Percentiles rank a stretch among this genome's conserved stretches.
Evolutionary conservation across 257 asterid species (phyloP).

Genomic region (Cordia subcordata): DNA sequence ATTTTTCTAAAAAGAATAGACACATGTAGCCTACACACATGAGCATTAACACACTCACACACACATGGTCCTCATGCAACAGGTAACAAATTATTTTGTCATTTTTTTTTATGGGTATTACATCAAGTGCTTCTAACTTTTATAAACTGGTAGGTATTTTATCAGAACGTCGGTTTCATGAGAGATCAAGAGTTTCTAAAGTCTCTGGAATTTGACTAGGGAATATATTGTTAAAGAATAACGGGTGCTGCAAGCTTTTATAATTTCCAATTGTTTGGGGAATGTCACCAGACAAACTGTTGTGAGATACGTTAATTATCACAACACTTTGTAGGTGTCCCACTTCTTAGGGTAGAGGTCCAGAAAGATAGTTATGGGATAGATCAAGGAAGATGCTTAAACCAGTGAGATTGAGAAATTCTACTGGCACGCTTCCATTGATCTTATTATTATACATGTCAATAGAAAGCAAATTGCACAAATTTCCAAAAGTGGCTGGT

Average conservation of each 20-base stretch:
- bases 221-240: conserved; percentile 34
- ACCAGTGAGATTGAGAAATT: conserved; percentile 31
- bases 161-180: conserved; percentile 44
- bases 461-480: conserved; percentile 29
- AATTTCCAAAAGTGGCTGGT: conserved; percentile 29
- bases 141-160: conserved; percentile 39
- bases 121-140: conserved; percentile 23
- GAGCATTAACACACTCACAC: too few relatives aligned
- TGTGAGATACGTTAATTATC: conserved; percentile 34
- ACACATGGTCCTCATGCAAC: too few relatives aligned
- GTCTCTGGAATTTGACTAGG: conserved; percentile 49
- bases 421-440: conserved; percentile 40
- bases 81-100: too few relatives aligned
- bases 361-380: conserved; percentile 36
- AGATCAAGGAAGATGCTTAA: conserved; percentile 44
- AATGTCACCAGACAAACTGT: conserved; percentile 36
- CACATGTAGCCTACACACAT: too few relatives aligned
- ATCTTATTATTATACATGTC: conserved; percentile 48
- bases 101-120: too few relatives aligned
- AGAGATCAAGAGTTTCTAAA: conserved; percentile 49
- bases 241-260: conserved; percentile 21
- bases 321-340: conserved; percentile 28
- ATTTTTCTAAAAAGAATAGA: too few relatives aligned
- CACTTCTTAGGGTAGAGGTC: conserved; percentile 46
- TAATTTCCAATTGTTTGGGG: conserved; percentile 42